Conservation (phyloP, 352 stramenopile species). For the Thraustochytrium sp. region DNA sequence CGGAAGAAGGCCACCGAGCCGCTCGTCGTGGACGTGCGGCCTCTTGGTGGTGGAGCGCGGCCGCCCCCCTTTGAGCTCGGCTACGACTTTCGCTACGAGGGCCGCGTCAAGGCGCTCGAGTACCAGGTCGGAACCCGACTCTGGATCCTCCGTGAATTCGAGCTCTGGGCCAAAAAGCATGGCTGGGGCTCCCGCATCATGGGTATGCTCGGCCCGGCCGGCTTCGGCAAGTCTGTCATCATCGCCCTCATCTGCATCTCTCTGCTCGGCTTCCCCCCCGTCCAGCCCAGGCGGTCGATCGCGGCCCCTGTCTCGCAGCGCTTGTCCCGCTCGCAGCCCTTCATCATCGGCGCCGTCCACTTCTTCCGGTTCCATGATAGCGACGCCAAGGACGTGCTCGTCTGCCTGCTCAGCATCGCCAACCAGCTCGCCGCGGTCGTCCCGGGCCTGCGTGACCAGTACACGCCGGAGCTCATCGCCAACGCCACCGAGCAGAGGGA, state of each 20-base stretch:
- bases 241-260: not conserved
- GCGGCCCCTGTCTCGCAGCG: not conserved
- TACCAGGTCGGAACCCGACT: not conserved
- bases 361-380: constrained; percentile 13
- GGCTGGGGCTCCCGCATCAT: not conserved
- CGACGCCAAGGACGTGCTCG: not conserved
- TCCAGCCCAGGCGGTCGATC: not conserved
- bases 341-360: not conserved
- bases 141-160: not conserved
- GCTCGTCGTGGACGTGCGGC: no score
- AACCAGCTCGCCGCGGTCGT: not conserved
- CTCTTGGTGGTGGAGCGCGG: not conserved
- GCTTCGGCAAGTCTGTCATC: not conserved
- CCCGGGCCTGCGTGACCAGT: not conserved
- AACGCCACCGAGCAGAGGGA: no score
- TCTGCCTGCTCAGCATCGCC: not conserved
- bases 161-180: not conserved
- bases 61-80: not conserved
- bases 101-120: not conserved
- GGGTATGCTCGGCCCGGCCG: not conserved
- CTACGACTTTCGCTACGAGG: not conserved
- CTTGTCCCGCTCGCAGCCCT: no score
- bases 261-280: not conserved
- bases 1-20: not conserved
- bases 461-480: no score